Conservation (phyloP, 345 rosid species). For the Isatis tinctoria region DNA sequence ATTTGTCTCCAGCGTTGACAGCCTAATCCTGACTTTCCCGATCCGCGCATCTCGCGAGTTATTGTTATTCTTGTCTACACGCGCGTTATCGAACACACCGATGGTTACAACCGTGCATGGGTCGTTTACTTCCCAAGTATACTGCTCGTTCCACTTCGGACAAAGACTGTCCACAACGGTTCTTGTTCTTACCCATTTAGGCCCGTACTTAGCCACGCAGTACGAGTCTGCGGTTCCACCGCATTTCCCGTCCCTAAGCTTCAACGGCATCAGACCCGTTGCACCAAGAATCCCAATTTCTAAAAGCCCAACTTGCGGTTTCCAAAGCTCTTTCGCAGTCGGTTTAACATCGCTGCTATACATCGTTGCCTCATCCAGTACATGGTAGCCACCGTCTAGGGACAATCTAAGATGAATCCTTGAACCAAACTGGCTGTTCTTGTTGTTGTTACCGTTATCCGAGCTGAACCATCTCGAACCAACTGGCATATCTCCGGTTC, state of each 20-base stretch:
- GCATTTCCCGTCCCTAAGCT: slow-evolving; percentile 48
- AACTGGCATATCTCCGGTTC: slow-evolving; percentile 47
- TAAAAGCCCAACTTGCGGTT: slow-evolving; percentile 62
- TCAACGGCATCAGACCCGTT: slow-evolving; percentile 54
- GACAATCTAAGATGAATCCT: slow-evolving; percentile 58
- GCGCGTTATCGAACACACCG: slow-evolving; percentile 59
- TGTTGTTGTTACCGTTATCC: slow-evolving; percentile 37
- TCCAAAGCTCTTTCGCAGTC: slow-evolving; percentile 60
- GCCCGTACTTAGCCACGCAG: slow-evolving; percentile 72
- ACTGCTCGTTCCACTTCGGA: slow-evolving; percentile 81
- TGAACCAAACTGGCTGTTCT: slow-evolving; percentile 41
- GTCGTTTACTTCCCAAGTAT: slow-evolving; percentile 68
- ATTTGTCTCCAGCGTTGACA: slow-evolving; percentile 55
- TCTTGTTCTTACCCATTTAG: slow-evolving; percentile 72
- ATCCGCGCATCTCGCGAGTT: slow-evolving; percentile 48
- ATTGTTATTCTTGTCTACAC: not conserved
- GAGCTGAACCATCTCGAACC: slow-evolving; percentile 68
- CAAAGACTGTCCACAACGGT: slow-evolving; percentile 56
- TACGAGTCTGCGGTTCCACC: slow-evolving; percentile 53
- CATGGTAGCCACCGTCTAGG: slow-evolving; percentile 73
- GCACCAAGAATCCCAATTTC: slow-evolving; percentile 78
- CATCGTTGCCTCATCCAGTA: slow-evolving; percentile 60
- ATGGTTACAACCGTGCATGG: slow-evolving; percentile 68
- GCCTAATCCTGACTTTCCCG: slow-evolving; percentile 65
- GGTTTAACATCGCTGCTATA: slow-evolving; percentile 61